Evolutionary conservation across 805 yeast genomes (phyloP).

Genomic region (Candida ipomoeae): DNA sequence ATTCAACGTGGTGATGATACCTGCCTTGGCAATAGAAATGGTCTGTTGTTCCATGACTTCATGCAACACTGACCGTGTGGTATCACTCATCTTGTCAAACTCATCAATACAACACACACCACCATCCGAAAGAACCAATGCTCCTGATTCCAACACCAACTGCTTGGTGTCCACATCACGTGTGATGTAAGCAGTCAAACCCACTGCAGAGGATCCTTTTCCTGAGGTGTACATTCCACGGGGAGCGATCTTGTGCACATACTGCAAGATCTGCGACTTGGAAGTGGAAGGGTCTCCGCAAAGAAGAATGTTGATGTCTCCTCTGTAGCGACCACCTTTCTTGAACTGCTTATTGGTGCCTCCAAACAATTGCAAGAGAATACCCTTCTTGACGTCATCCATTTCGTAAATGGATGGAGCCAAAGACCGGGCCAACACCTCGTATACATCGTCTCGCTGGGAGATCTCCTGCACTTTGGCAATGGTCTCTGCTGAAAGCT

Average conservation of each 20-base stretch:
- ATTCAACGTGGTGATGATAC: conserved; percentile 92
- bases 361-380: conserved; percentile 86
- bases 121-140: conserved; percentile 92
- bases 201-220: conserved; percentile 98
- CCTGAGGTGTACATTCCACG: conserved; percentile 98
- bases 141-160: conserved; percentile 92
- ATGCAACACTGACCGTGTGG: conserved; percentile 91
- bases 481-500: conserved; percentile 65
- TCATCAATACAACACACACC: conserved; percentile 99
- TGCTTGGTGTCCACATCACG: conserved; percentile 92
- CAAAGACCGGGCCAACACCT: conserved; percentile 78
- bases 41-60: conserved; percentile 99
- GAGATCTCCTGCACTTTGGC: conserved; percentile 58
- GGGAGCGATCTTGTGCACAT: conserved; percentile 96
- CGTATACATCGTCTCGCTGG: conserved; percentile 74
- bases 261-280: conserved; percentile 89
- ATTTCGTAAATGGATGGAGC: conserved; percentile 97
- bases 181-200: conserved; percentile 95
- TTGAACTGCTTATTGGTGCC: conserved; percentile 86
- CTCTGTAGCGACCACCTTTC: conserved; percentile 93
- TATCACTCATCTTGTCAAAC: conserved; percentile 94
- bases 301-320: conserved; percentile 84
- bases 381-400: conserved; percentile 96
- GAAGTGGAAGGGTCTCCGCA: conserved; percentile 99
- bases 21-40: conserved; percentile 96